Conservation (phyloP, 1,284 basidiomycete species). For the Grifola frondosa region DNA sequence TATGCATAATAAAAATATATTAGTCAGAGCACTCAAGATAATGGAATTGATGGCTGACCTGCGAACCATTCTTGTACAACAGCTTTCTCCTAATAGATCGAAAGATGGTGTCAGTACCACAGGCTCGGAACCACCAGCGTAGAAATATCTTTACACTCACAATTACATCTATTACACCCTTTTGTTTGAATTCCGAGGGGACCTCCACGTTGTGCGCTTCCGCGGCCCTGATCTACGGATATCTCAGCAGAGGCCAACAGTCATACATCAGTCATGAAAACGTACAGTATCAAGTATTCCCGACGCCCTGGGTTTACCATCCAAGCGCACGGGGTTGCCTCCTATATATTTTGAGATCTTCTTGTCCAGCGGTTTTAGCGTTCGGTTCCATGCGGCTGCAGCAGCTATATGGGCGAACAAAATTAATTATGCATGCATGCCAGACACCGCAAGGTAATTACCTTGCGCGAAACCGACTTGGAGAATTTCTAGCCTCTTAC, state of each 20-base stretch:
- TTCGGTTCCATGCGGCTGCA: conserved; percentile 64
- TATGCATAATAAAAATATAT: conserved; percentile 8
- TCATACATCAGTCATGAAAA: not conserved
- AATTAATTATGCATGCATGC: too few species aligned
- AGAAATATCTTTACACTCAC: conserved; percentile 41
- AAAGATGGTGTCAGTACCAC: not conserved
- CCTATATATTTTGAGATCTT: conserved; percentile 69
- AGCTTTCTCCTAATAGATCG: conserved; percentile 58
- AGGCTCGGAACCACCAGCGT: too few species aligned
- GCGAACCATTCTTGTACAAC: conserved; percentile 80
- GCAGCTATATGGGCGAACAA: conserved; percentile 47
- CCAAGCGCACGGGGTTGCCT: conserved; percentile 69
- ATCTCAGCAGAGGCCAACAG: not conserved
- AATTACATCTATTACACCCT: conserved; percentile 53
- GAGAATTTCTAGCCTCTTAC: conserved; percentile 64
- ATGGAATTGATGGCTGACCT: conserved; percentile 40
- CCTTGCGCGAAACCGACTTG: conserved; percentile 65
- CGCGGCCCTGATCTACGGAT: conserved; percentile 58
- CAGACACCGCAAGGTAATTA: conserved; percentile 2
- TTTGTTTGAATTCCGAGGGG: conserved; percentile 69
- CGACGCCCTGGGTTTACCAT: conserved; percentile 75
- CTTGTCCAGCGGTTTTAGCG: conserved; percentile 61
- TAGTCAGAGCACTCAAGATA: not conserved
- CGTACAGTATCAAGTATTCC: conserved; percentile 79
- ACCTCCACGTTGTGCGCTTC: conserved; percentile 69